Conservation (phyloP, 371 early-diverging fungal genomes). For the Zychaea mexicana region DNA sequence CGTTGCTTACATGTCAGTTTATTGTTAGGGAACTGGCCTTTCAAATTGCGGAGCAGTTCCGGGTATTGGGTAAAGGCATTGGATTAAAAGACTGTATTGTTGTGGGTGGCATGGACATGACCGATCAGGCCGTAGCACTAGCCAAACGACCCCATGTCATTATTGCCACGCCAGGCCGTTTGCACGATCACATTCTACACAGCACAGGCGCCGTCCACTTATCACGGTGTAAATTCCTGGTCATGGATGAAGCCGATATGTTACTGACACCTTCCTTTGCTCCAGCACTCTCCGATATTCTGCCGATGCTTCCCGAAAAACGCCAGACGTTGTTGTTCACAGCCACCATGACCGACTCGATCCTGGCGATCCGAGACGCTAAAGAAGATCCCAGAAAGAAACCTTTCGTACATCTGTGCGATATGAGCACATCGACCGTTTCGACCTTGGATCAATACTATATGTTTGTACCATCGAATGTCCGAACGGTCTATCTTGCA, state of each 20-base stretch:
- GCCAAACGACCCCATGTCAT: conserved; percentile 91
- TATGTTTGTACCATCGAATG: conserved; percentile 91
- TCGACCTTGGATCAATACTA: conserved; percentile 89
- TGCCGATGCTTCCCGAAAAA: conserved; percentile 75
- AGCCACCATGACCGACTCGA: conserved; percentile 94
- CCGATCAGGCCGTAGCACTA: conserved; percentile 88
- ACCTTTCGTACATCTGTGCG: conserved; percentile 86
- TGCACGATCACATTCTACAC: conserved; percentile 91
- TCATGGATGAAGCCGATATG: conserved; percentile 99
- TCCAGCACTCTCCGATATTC: conserved; percentile 80
- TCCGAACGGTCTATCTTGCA: conserved; percentile 88
- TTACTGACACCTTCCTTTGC: conserved; percentile 85
- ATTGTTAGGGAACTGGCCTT: conserved; percentile 89
- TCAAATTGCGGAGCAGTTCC: conserved; percentile 97
- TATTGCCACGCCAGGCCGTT: conserved; percentile 97
- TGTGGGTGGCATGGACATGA: conserved; percentile 98
- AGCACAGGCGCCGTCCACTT: conserved; percentile 68
- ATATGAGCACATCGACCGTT: conserved; percentile 80
- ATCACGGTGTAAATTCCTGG: conserved; percentile 65
- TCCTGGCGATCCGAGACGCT: conserved; percentile 59
- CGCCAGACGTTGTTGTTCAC: conserved; percentile 94
- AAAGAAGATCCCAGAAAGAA: conserved; percentile 43
- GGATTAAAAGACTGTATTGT: conserved; percentile 85
- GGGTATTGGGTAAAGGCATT: conserved; percentile 89
- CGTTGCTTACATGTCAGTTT: not conserved